A percentile compares a stretch with the other conserved stretches of the same genome.
Conservation (phyloP, 2,329 filamentous ascomycete species). For the Fusarium acutatum region DNA sequence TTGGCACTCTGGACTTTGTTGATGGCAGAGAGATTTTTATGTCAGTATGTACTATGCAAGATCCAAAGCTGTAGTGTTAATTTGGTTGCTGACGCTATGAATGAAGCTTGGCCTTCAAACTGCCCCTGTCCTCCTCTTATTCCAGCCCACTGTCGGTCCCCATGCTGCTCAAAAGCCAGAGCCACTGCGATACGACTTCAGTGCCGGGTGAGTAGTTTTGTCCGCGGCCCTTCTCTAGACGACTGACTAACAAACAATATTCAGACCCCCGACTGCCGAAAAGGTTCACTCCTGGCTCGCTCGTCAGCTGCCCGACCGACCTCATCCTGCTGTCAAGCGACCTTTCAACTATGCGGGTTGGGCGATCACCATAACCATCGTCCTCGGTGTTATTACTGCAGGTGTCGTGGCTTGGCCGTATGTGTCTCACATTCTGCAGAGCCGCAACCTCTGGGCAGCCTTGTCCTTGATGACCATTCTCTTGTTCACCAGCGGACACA, state of each 20-base stretch:
- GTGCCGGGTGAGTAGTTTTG: constrained; percentile 68
- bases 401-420: constrained; percentile 79
- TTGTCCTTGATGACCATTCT: constrained; percentile 88
- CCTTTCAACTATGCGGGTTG: constrained; percentile 89
- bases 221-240: too few relatives aligned
- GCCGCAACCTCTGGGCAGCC: constrained; percentile 92
- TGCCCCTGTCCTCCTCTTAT: constrained; percentile 87
- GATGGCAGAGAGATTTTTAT: constrained; percentile 88
- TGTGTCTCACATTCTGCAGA: constrained; percentile 82
- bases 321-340: constrained; percentile 79
- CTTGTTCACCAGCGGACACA: constrained; percentile 94
- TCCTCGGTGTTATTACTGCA: constrained; percentile 75
- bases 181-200: constrained; percentile 87
- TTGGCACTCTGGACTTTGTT: constrained; percentile 86
- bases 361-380: constrained; percentile 70
- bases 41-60: constrained; percentile 64
- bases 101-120: constrained; percentile 92
- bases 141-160: constrained; percentile 84
- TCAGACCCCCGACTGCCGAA: constrained; percentile 78
- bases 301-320: constrained; percentile 79
- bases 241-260: background rate
- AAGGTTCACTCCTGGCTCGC: constrained; percentile 80
- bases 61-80: background rate
- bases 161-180: constrained; percentile 75
- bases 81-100: constrained; percentile 16